A percentile compares a stretch with the other conserved stretches of the same genome.
phyloP scores from a whole-genome alignment of 2,329 filamentous ascomycete genomes.

The Neoscytalidium dimidiatum region DNA sequence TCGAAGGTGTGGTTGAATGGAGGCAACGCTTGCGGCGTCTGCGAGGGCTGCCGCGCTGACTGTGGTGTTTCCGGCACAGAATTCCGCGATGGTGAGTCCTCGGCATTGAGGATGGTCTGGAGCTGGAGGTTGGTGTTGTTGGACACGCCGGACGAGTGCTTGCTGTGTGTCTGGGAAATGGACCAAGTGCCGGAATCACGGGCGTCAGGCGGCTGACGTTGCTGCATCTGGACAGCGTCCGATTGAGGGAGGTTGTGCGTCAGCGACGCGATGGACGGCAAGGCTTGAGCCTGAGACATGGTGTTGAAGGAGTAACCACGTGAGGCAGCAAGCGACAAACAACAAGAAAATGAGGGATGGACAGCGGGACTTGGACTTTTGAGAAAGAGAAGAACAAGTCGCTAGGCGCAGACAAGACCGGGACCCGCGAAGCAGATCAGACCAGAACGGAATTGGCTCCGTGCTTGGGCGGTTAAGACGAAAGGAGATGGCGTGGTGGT shows the following conservation, averaged over 20 bases:
- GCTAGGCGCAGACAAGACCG: background rate
- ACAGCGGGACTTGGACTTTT: background rate
- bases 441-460: background rate
- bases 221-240: slow-evolving; percentile 36
- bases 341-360: background rate
- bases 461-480: background rate
- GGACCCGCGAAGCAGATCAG: background rate
- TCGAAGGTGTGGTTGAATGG: slow-evolving; percentile 59
- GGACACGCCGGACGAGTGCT: slow-evolving; percentile 44
- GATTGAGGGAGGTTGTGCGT: slow-evolving; percentile 33
- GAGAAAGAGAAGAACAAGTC: background rate
- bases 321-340: slow-evolving; percentile 5
- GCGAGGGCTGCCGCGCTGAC: slow-evolving; percentile 37
- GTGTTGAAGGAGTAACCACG: background rate
- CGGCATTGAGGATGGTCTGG: slow-evolving; percentile 52
- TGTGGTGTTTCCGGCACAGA: slow-evolving; percentile 46
- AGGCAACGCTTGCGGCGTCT: slow-evolving; percentile 48
- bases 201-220: slow-evolving; percentile 41
- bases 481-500: slow-evolving; percentile 10
- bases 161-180: slow-evolving; percentile 60
- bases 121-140: slow-evolving; percentile 52
- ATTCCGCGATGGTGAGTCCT: slow-evolving; percentile 49
- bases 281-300: slow-evolving; percentile 37
- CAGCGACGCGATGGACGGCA: slow-evolving; percentile 41
- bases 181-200: slow-evolving; percentile 63